Evolutionary conservation across 441 rosid genomes (phyloP), one percentile per base, ranked within the genome.

Genomic region (Aleurites moluccanus): DNA sequence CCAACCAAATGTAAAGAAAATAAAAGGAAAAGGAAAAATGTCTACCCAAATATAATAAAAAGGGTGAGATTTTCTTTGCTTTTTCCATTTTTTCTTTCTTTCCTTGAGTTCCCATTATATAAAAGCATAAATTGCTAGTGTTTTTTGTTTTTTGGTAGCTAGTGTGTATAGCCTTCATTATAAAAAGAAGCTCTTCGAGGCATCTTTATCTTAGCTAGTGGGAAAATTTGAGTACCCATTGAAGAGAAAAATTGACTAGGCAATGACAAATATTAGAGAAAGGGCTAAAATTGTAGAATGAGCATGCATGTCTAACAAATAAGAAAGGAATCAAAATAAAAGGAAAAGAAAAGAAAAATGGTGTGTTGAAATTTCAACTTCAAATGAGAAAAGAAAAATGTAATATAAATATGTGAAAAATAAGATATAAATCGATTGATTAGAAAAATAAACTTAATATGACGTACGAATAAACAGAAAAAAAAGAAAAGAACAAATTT

Each of bases 241-340:
- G n/a, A 33, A 11, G 63, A 52, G 30, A 6, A 21, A 55, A 56
- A 56, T 70, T 70, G 73, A 70, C 73, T 18, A 10, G 44, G 11
- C 64, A 70, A 69, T 53, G 21, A 45, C 21, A 47, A 47, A 47
- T 1, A 53, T 13, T 14, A n/a, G 27, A 50, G 16, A 52, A 27
- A 16, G 44, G 6, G 40, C 8, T 3, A 52, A 27, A 3, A 56
- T 13, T 23, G 10, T 45, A 47, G 71, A 27, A 47, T 3, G 30
- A 35, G 27, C 28, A 52, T 30, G 62, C 30, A 53, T 53, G 73
- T 53, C 73, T 69, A 52, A n/a, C 49, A 33, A 61, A 69, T 38
- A 30, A 53, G 3, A 30, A 52, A 49, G 25, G 27, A 30, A 33
- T 25, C 70, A 67, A 45, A 45, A 1, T 38, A 6, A 38, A 38